Evolutionary conservation across 2,329 filamentous ascomycete genomes (phyloP).

Genomic region (Cadophora sp.): DNA sequence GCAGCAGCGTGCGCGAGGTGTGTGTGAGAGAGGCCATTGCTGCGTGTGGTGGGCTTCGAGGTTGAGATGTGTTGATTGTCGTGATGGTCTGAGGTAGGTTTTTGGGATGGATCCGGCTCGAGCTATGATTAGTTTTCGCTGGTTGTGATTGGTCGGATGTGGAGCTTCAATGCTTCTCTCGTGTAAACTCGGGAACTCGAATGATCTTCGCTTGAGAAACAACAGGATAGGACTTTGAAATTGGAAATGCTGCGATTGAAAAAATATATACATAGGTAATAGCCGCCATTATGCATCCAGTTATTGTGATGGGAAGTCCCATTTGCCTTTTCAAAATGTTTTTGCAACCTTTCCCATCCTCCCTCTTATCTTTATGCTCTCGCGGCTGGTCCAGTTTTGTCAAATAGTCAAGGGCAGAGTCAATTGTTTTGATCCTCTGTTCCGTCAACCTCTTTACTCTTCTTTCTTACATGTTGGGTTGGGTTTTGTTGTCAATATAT

Average conservation of each 20-base stretch:
- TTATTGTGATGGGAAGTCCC: neutral
- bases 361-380: too few species aligned
- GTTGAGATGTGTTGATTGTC: constrained; percentile 10
- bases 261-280: too few species aligned
- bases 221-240: neutral
- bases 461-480: too few species aligned
- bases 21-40: constrained; percentile 73
- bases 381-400: too few species aligned
- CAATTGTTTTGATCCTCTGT: too few species aligned
- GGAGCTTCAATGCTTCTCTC: constrained; percentile 12
- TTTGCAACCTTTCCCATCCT: too few species aligned
- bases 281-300: neutral
- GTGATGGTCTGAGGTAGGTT: constrained; percentile 19
- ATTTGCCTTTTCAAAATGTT: too few species aligned
- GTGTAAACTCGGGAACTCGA: constrained; percentile 18
- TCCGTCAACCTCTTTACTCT: too few species aligned
- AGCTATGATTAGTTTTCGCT: constrained; percentile 17
- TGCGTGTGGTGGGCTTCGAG: constrained; percentile 36
- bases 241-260: neutral
- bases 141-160: constrained; percentile 14
- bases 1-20: constrained; percentile 73
- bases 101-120: constrained; percentile 15
- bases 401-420: too few species aligned
- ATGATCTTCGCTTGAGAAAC: neutral
- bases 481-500: too few species aligned